Evolutionary conservation across 2,329 filamentous ascomycete genomes (phyloP), one percentile per base, ranked within the genome.

Genomic region (Colletotrichum sojae): DNA sequence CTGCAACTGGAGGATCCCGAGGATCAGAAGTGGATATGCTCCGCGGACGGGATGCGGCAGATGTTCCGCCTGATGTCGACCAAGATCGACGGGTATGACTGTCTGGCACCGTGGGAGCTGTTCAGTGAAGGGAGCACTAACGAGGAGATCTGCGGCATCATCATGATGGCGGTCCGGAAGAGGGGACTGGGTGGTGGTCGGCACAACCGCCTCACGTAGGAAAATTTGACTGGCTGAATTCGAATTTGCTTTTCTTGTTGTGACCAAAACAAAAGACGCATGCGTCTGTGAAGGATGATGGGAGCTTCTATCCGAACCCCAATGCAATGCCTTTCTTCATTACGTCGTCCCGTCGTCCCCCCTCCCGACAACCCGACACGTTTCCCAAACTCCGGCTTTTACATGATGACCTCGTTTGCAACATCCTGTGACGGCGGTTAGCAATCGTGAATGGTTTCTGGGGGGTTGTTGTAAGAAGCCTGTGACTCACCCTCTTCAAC

Each of bases 341-440:
- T 57, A 69, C 63, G 67, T 69, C 63, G 67, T 53, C 51, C 63
- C 40, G 15, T 16, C 36, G 43, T 45, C 51, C 39, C 20, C 22
- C 22, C n/a, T n/a, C 22, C 10, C 6, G 48, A 31, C 61, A 69
- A 43, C 48, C 31, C 40, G 51, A 59, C 31, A 13, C 31, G 15
- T 48, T 9, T 45, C 51, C 25, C 13, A 53, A 39, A 15, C 55
- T 58, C 40, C 46, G 22, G 36, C 53, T 86, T 89, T 86, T 89
- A 98, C 95, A 98, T 98, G 80, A 98, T 98, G 77, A 97, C 93
- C 79, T 92, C 90, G 76, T 95, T 95, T 71, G 90, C 82, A 68
- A 97, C 94, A 80, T 97, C 94, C 92, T 94, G 73, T n/a, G 49
- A 8, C 13, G 62, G 67, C 68, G 64, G 71, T 82, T 80, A 77